Evolutionary conservation across 805 yeast species (phyloP), one percentile per base, ranked within the genome.

Genomic region (Sungouiella blattae): DNA sequence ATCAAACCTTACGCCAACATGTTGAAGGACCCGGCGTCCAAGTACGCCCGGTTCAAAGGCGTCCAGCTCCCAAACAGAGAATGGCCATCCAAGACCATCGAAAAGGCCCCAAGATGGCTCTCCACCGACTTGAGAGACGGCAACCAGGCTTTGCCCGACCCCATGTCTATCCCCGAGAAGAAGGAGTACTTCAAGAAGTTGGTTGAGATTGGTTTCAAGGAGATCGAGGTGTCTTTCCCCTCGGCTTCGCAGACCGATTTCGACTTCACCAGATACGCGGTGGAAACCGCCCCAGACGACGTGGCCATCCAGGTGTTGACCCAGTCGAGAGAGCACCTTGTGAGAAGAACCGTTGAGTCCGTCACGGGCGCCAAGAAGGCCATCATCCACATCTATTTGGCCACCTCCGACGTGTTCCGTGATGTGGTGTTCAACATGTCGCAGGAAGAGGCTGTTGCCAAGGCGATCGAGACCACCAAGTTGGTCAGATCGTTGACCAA

Each of bases 181-280:
- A 80, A 81, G 53, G 80, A 77, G 51, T 82, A 82, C 56, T 83
- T 82, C 69, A 80, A 80, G 50, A 83, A 83, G 59, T 67, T 83
- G 47, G 49, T 82, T 6, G 86, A 82, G 39, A 67, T 83, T 38
- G 91, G 91, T 2, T 82, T 83, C 65, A 83, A 83, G 55, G 91
- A 83, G 63, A 83, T 83, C 50, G 91, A 83, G 60, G 91, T 83
- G 30, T 69, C 87, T 3, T 83, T 83, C 64, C 91, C 91, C 7
- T 79, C 87, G 18, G 89, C 89, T 3, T 82, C 88, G 4, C 89
- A 83, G 55, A 80, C 87, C 5, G 91, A 83, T 62, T 83, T 83
- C 52, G 91, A 83, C 60, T 83, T 83, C 67, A 83, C 91, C 15
- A 68, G 88, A 40, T 83, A 77, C 49, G 89, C 88, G 5, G 87